Conservation (phyloP, 2,329 filamentous ascomycete species). For the Clonostachys chloroleuca region DNA sequence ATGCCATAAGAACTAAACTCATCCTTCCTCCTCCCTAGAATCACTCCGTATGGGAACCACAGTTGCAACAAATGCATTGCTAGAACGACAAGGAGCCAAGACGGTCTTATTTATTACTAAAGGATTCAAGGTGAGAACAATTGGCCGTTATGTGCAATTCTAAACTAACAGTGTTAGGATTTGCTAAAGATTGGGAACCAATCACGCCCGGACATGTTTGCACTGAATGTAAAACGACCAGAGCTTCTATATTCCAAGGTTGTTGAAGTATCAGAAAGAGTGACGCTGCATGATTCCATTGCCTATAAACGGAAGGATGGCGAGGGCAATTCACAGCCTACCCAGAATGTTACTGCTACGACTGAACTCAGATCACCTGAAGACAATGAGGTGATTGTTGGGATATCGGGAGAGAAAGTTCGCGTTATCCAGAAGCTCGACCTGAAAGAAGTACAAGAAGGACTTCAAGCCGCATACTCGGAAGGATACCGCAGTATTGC, state of each 20-base stretch:
- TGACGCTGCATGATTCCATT: too few species aligned
- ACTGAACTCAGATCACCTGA: too few species aligned
- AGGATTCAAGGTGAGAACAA: slow-evolving; percentile 36
- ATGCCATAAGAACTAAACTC: too few species aligned
- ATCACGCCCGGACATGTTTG: slow-evolving; percentile 67
- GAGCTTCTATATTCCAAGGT: slow-evolving; percentile 64
- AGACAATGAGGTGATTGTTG: not conserved
- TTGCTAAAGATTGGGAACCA: slow-evolving; percentile 70
- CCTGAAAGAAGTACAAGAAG: slow-evolving; percentile 41
- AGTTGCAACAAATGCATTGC: slow-evolving; percentile 70
- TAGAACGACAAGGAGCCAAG: slow-evolving; percentile 67
- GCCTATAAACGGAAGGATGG: too few species aligned
- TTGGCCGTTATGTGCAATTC: too few species aligned
- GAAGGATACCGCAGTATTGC: slow-evolving; percentile 62
- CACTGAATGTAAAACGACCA: slow-evolving; percentile 62
- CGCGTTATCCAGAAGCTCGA: not conserved
- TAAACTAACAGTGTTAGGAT: slow-evolving; percentile 32
- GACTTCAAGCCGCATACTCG: slow-evolving; percentile 56
- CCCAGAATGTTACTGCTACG: too few species aligned
- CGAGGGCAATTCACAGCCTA: too few species aligned
- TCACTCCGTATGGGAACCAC: slow-evolving; percentile 75
- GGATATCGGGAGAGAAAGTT: not conserved
- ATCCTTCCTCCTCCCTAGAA: slow-evolving; percentile 14
- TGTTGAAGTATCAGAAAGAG: slow-evolving; percentile 61
- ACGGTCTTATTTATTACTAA: slow-evolving; percentile 69